These are phyloP conservation scores for Durotheca rogersii DNA, from an alignment of 495 filamentous ascomycete genomes.

Conservation along the genomic window DNA sequence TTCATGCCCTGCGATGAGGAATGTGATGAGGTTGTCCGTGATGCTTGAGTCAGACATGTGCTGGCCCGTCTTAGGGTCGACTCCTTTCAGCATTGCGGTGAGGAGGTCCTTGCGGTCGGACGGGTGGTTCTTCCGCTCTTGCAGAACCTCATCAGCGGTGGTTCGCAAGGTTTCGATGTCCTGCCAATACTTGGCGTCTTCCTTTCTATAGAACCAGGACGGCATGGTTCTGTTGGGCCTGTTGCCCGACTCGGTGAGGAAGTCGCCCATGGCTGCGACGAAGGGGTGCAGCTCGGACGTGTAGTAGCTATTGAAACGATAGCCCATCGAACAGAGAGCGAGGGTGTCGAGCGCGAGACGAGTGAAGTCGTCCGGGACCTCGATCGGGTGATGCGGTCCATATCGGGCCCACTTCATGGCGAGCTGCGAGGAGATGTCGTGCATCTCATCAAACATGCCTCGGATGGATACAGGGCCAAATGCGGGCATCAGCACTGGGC, in stretches of 20 bases:
- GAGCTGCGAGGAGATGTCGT: conserved; percentile 70
- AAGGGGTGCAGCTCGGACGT: conserved; percentile 67
- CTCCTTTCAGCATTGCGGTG: conserved; percentile 66
- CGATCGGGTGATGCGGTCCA: conserved; percentile 57
- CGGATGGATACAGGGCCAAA: conserved; percentile 72
- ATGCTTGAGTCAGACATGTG: conserved; percentile 62
- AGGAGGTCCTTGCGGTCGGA: conserved; percentile 67
- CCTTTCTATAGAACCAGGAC: conserved; percentile 51
- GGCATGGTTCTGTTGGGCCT: conserved; percentile 56
- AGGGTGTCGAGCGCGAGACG: conserved; percentile 72
- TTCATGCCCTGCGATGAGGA: conserved; percentile 73
- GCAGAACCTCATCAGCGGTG: conserved; percentile 59
- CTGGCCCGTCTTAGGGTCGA: conserved; percentile 65
- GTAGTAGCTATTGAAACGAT: conserved; percentile 76
- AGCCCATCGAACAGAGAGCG: conserved; percentile 71
- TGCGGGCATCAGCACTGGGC: conserved; percentile 54
- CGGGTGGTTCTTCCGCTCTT: conserved; percentile 57
- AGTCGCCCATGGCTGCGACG: conserved; percentile 61
- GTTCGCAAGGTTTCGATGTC: conserved; percentile 59
- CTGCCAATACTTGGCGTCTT: conserved; percentile 56
- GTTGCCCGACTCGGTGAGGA: conserved; percentile 56
- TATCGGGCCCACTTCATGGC: conserved; percentile 72
- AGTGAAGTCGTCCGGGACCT: conserved; percentile 70
- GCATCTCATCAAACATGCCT: conserved; percentile 74
- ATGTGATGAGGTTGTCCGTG: conserved; percentile 72